These are phyloP conservation scores for Coccomyxa sp. DNA, from an alignment of 139 green algal species.

Conservation along the genomic window DNA sequence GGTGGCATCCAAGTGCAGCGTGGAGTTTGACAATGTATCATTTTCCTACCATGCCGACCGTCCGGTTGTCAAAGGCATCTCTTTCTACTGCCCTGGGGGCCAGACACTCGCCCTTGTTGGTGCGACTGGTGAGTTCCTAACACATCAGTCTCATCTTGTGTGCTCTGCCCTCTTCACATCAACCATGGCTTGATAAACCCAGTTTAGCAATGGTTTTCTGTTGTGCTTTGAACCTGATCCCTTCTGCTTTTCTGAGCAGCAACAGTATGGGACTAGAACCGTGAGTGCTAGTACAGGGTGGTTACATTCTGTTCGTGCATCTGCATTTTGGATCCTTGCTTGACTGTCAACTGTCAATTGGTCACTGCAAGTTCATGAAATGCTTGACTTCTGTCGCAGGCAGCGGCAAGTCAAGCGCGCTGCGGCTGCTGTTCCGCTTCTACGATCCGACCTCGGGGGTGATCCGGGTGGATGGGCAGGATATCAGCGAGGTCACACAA, in stretches of 20 bases:
- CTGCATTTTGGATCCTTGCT: too few species aligned
- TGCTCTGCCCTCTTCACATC: background rate
- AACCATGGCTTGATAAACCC: too few species aligned
- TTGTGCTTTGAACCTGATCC: too few species aligned
- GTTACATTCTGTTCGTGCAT: too few species aligned
- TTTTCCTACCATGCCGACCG: constrained; percentile 10
- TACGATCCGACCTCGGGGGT: background rate
- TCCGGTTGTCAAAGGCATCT: constrained; percentile 57
- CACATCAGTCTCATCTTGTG: background rate
- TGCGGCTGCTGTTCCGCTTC: constrained; percentile 72
- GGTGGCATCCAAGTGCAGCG: constrained; percentile 5
- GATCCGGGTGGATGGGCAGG: constrained; percentile 69
- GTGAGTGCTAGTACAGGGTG: too few species aligned
- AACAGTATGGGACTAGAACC: too few species aligned
- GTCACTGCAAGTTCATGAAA: too few species aligned
- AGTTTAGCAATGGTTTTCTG: too few species aligned
- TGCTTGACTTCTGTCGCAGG: constrained; percentile 25
- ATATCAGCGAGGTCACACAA: constrained; percentile 70
- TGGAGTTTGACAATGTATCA: constrained; percentile 12
- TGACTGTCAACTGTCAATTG: too few species aligned
- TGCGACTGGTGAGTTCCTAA: constrained; percentile 9
- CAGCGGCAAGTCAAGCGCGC: constrained; percentile 83
- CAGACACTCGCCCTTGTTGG: constrained; percentile 69
- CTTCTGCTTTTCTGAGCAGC: too few species aligned
- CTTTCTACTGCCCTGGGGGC: constrained; percentile 51